A percentile compares a stretch with the other conserved stretches of the same genome.
Evolutionary conservation across 1,284 basidiomycete genomes (phyloP).

Genomic region (Blastosporella zonata): DNA sequence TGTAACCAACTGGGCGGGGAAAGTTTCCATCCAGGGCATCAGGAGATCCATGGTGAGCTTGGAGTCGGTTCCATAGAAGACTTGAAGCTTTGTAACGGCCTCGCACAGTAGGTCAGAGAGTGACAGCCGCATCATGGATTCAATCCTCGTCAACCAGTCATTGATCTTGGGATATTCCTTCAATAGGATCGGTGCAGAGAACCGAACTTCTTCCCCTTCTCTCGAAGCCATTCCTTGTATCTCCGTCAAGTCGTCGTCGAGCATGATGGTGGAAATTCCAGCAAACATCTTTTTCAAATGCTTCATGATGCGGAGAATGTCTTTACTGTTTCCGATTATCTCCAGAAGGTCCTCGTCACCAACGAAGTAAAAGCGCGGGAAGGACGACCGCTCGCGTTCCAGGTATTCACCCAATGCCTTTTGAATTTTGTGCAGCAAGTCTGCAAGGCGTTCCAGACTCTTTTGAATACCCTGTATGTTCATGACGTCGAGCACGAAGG

Average conservation of each 20-base stretch:
- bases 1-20: conserved; percentile 94
- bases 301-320: conserved; percentile 96
- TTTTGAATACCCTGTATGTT: conserved; percentile 97
- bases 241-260: conserved; percentile 88
- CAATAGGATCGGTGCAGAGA: conserved; percentile 80
- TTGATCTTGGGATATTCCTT: conserved; percentile 98
- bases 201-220: conserved; percentile 91
- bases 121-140: conserved; percentile 92
- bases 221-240: conserved; percentile 91
- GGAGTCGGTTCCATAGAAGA: conserved; percentile 72
- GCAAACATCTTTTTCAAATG: conserved; percentile 99
- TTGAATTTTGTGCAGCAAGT: conserved; percentile 96
- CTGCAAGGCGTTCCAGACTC: conserved; percentile 93
- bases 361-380: conserved; percentile 99
- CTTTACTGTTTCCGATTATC: conserved; percentile 99
- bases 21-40: conserved; percentile 88
- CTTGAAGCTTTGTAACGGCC: conserved; percentile 75
- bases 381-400: conserved; percentile 94
- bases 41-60: conserved; percentile 63
- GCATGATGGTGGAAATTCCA: conserved; percentile 84
- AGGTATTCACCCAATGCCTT: conserved; percentile 99
- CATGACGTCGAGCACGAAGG: conserved; percentile 95
- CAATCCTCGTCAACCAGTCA: conserved; percentile 94
- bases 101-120: conserved; percentile 81
- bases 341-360: conserved; percentile 98